Evolutionary conservation across 2,329 filamentous ascomycete genomes (phyloP), one percentile per base, ranked within the genome.

Genomic region (Onygena corvina): DNA sequence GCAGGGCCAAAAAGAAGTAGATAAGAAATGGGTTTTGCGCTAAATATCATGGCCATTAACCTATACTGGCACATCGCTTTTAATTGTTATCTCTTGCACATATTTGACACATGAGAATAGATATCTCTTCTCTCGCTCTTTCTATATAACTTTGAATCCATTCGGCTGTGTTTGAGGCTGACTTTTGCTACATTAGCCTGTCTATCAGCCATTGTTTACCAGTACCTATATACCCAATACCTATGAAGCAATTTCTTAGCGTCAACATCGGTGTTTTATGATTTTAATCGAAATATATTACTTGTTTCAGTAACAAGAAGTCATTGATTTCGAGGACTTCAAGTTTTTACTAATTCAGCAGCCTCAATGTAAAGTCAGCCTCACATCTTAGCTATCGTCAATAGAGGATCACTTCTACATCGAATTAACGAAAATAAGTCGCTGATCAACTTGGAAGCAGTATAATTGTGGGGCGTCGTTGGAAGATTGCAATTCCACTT

Each of bases 11-110:
- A 83, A 74, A 55, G 76, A 71, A 65, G 76, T 66, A 55, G 81
- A 81, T 55, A 84, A 84, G 70, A 74, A 73, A 57, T 84, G 82
- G 80, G 73, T 72, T 46, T 65, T 75, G 53, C 72, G 67, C 47
- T 67, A 57, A 61, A 11, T n/a, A 23, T 21, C n/a, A n/a, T n/a
- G n/a, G n/a, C n/a, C n/a, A n/a, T n/a, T n/a, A n/a, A n/a, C n/a
- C n/a, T n/a, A n/a, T n/a, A n/a, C n/a, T n/a, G n/a, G n/a, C 30
- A n/a, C 30, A n/a, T 33, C n/a, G 30, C 30, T 8, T 33, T 33
- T n/a, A 33, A 33, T 33, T 33, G 9, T 20, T 38, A 23, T 40
- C 18, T 40, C 5, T 9, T 25, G 18, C 21, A n/a, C 27, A 42
- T 42, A 42, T n/a, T 23, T 23, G n/a, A 42, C 11, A n/a, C n/a